phyloP scores from a whole-genome alignment of 345 rosid genomes.

The Boechera retrofracta region DNA sequence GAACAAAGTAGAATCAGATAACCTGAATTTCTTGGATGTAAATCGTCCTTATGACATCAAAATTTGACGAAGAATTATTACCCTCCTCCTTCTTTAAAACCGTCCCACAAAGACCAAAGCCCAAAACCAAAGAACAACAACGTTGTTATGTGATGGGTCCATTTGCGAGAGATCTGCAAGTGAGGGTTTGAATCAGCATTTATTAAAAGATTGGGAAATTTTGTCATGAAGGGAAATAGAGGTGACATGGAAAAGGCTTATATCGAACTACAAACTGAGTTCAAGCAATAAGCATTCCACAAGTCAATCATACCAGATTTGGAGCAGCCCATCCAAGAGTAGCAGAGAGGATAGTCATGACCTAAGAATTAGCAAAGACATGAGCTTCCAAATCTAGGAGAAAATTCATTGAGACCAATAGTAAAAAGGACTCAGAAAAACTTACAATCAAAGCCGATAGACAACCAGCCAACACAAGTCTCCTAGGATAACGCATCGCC shows the following conservation, averaged over 20 bases:
- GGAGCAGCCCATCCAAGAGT: constrained; percentile 98
- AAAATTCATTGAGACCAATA: constrained; percentile 10
- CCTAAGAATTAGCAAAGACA: constrained; percentile 52
- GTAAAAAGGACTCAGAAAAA: constrained; percentile 1
- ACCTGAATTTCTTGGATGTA: not conserved
- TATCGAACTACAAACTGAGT: not conserved
- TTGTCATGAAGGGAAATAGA: not conserved
- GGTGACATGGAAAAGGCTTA: not conserved
- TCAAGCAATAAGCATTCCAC: not conserved
- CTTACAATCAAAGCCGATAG: constrained; percentile 77
- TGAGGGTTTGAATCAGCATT: not conserved
- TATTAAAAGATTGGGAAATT: not conserved
- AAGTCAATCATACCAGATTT: constrained; percentile 55
- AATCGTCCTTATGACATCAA: not conserved
- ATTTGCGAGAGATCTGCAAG: constrained; percentile 88
- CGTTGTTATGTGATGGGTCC: constrained; percentile 94
- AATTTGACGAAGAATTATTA: constrained; percentile 5
- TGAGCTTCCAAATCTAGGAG: constrained; percentile 3
- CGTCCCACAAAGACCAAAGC: constrained; percentile 94
- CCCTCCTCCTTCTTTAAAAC: constrained; percentile 63
- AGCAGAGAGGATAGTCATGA: constrained; percentile 93
- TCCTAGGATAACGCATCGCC: constrained; percentile 98
- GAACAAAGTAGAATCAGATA: constrained; percentile 24
- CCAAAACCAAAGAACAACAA: constrained; percentile 88
- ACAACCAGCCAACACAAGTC: constrained; percentile 95